Evolutionary conservation across 768 basidiomycete species (phyloP), one percentile per base, ranked within the genome.

Genomic region (Leucosporidium yakuticum): DNA sequence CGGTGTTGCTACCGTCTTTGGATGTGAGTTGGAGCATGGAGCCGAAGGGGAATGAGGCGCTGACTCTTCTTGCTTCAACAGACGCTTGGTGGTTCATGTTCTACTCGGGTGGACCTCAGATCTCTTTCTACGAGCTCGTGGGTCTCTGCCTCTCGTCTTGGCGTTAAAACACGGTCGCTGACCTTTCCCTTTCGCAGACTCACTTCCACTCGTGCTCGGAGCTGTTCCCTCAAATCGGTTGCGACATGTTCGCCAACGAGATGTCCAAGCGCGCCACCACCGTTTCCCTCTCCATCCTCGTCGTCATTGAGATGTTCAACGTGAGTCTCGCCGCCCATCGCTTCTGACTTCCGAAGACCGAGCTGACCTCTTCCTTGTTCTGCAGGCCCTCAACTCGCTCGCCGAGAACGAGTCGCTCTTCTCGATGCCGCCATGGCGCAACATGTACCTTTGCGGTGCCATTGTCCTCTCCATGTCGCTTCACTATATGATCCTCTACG

Each of bases 41-140:
- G 39, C 12, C 34, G 34, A 14, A 25, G n/a, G 7, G 6, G n/a
- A 2, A 3, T 9, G 21, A 14, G 15, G 5, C 15, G 23, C 36
- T 60, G 36, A 39, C 57, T 7, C 17, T 34, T 25, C 20, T 31
- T 5, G 29, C 20, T 47, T 14, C 0, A 2, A 20, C 60, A 69
- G 68, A 99, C 76, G 95, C 92, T 0, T 99, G 95, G 95, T 98
- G 95, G 95, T 99, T 99, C 81, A 82, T 95, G 76, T 89, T 87
- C 79, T 97, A 97, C 78, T 76, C 83, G 21, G 88, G 84, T 56
- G 95, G 95, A 1, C 95, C 95, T 7, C 91, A 93, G 76, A 97
- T 99, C 76, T 83, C 89, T 4, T 97, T 89, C 83, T 82, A 90
- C 76, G 91, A 99, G 80, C 81, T 99, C 69, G 94, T 96, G 74